A percentile compares a stretch with the other conserved stretches of the same genome.
These are phyloP conservation scores for Porodaedalea pini DNA, from an alignment of 1,284 basidiomycete species.

Conservation along the genomic window DNA sequence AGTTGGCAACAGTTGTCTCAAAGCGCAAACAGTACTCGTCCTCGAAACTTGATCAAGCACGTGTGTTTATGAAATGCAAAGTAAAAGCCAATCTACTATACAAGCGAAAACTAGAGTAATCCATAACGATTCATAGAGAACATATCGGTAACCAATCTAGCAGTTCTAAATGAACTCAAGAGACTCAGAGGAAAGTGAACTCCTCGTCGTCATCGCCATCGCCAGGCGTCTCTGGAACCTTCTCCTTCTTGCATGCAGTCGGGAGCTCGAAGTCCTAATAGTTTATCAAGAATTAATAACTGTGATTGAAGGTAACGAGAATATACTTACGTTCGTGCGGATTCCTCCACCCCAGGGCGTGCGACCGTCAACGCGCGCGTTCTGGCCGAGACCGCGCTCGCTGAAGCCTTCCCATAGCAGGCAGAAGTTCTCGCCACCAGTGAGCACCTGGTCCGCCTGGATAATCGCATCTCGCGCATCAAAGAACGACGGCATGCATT, in stretches of 20 bases:
- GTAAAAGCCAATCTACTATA: not conserved
- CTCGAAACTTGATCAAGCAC: too few relatives aligned
- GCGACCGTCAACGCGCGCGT: slow-evolving; percentile 69
- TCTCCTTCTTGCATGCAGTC: slow-evolving; percentile 25
- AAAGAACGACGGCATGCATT: slow-evolving; percentile 89
- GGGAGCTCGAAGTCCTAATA: slow-evolving; percentile 31
- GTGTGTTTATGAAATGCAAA: not conserved
- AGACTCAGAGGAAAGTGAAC: slow-evolving; percentile 19
- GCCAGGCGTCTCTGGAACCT: slow-evolving; percentile 27
- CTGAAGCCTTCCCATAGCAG: slow-evolving; percentile 87
- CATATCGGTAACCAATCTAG: not conserved
- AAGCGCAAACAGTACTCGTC: not conserved
- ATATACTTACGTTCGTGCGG: slow-evolving; percentile 45
- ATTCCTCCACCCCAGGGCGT: slow-evolving; percentile 96
- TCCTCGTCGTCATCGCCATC: slow-evolving; percentile 32
- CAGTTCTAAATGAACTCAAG: not conserved
- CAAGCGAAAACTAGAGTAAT: not conserved
- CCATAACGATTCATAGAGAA: not conserved
- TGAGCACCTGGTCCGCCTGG: slow-evolving; percentile 87
- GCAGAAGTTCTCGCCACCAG: slow-evolving; percentile 91
- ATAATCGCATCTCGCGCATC: slow-evolving; percentile 92
- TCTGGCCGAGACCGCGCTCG: slow-evolving; percentile 73
- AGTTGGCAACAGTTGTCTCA: not conserved
- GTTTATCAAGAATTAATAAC: slow-evolving; percentile 28
- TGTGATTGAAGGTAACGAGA: slow-evolving; percentile 29